Conservation (phyloP, 345 rosid species). For the Rhodamnia argentea region DNA sequence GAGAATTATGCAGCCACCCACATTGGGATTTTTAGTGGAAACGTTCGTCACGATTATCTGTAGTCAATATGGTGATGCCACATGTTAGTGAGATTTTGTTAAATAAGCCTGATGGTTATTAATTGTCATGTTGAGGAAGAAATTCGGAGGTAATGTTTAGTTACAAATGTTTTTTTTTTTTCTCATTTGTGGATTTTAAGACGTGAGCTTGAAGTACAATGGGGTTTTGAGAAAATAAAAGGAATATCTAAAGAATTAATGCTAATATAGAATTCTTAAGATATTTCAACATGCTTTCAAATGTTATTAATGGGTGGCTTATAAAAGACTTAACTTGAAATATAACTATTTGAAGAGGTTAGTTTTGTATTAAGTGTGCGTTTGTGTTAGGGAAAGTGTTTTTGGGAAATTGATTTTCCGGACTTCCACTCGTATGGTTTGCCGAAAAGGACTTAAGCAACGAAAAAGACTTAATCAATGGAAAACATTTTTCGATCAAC, state of each 20-base stretch:
- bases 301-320: neutral
- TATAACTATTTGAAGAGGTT: neutral
- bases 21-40: neutral
- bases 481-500: too few relatives aligned
- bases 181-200: neutral
- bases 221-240: neutral
- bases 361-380: neutral
- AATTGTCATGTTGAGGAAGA: neutral
- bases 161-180: neutral
- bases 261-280: neutral
- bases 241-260: neutral
- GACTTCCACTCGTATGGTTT: too few relatives aligned
- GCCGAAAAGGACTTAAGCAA: too few relatives aligned
- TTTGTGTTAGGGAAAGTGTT: too few relatives aligned
- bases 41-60: neutral
- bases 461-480: too few relatives aligned
- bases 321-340: neutral
- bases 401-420: too few relatives aligned
- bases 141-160: neutral
- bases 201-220: neutral
- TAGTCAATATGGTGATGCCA: too few relatives aligned
- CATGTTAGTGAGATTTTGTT: too few relatives aligned
- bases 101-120: neutral
- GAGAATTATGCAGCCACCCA: neutral
- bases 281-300: neutral